phyloP scores from a whole-genome alignment of 176 grass and related monocot species.

The Ampelocalamus luodianensis region DNA sequence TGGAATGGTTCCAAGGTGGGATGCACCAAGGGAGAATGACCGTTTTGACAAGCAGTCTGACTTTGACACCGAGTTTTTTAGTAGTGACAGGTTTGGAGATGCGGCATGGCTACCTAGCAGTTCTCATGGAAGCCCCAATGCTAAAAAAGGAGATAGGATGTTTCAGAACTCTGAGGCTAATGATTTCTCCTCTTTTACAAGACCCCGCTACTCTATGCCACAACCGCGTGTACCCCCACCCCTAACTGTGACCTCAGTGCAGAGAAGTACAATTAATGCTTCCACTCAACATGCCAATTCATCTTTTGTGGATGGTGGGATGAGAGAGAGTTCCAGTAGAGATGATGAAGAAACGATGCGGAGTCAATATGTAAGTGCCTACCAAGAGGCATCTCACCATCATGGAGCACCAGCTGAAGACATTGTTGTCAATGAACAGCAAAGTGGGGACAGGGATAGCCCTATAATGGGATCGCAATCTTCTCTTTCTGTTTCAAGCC shows the following conservation, averaged over 20 bases:
- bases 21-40: constrained; percentile 57
- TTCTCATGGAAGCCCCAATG: constrained; percentile 60
- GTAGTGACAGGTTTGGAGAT: constrained; percentile 73
- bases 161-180: constrained; percentile 59
- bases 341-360: constrained; percentile 53
- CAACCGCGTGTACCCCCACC: constrained; percentile 80
- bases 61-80: constrained; percentile 61
- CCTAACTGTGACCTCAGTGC: constrained; percentile 58
- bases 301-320: constrained; percentile 51
- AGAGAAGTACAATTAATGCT: constrained; percentile 54
- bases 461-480: constrained; percentile 76
- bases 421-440: constrained; percentile 49
- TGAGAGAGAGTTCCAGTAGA: constrained; percentile 50
- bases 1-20: constrained; percentile 69
- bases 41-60: constrained; percentile 67
- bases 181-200: constrained; percentile 75
- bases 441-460: constrained; percentile 60
- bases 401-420: constrained; percentile 42
- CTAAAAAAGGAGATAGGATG: constrained; percentile 62
- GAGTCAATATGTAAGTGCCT: constrained; percentile 61
- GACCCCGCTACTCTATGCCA: constrained; percentile 60
- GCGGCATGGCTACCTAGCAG: constrained; percentile 57
- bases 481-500: constrained; percentile 90
- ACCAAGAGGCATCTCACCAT: constrained; percentile 64
- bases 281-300: constrained; percentile 54